Evolutionary conservation across 2,329 filamentous ascomycete species (phyloP), one percentile per base, ranked within the genome.

Genomic region (Fusarium liriodendri): DNA sequence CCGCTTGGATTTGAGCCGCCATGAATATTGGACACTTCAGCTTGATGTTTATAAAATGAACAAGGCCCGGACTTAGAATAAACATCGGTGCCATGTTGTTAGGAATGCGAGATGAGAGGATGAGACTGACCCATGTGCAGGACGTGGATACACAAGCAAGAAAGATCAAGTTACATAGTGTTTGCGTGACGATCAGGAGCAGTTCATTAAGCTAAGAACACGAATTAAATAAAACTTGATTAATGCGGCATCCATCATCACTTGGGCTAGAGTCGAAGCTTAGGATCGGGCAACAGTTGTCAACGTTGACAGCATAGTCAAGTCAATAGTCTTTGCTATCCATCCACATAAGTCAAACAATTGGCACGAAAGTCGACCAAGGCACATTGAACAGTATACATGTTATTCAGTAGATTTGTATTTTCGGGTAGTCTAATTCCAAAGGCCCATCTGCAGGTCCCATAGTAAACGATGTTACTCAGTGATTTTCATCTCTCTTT

Each of bases 371-470:
- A 27, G 8, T 10, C 11, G 25, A 18, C 18, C 55, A 29, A 40
- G 20, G 4, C 22, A 42, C 14, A 42, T 5, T 13, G 16, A 16
- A n/a, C 32, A 7, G 16, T 7, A 22, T 37, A 40, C 40, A 29
- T 37, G 27, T 22, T 69, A 74, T 67, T 76, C 66, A 65, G 69
- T 25, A 66, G 57, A 29, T 52, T 71, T 70, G 57, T 69, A 72
- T 76, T 68, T 75, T 65, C 60, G 60, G 57, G 42, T 67, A 70
- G 62, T 57, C 63, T 33, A 64, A 38, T 33, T 38, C 38, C 27
- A 54, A 45, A 13, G 11, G 60, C 32, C 42, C 40, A 40, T 16
- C 33, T 33, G 20, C 29, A 64, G 42, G 52, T 60, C 55, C 50
- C 32, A 20, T 50, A 8, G 18, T 68, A 37, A 50, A 54, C n/a